These are phyloP conservation scores for Lentinula boryana DNA, from an alignment of 768 basidiomycete genomes.

Conservation along the genomic window DNA sequence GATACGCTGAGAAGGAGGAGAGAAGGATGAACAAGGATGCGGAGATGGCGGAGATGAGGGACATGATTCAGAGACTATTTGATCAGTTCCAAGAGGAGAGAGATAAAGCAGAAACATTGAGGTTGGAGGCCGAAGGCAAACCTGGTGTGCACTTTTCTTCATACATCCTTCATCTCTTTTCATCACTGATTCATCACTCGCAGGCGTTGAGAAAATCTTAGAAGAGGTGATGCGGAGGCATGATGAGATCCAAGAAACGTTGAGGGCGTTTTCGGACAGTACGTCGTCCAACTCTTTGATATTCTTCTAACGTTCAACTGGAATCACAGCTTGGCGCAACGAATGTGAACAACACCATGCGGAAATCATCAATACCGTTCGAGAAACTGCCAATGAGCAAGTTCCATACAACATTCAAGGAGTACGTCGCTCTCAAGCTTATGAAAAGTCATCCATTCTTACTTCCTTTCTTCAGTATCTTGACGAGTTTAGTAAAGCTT, in stretches of 20 bases:
- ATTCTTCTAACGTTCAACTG: not conserved
- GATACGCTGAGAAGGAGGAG: conserved; percentile 56
- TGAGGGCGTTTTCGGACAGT: conserved; percentile 54
- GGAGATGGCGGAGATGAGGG: conserved; percentile 49
- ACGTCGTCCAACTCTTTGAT: conserved; percentile 16
- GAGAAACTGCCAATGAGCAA: conserved; percentile 66
- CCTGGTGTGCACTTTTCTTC: conserved; percentile 37
- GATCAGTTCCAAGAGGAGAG: conserved; percentile 51
- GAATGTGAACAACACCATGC: conserved; percentile 61
- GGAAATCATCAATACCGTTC: conserved; percentile 63
- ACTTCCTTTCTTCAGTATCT: conserved; percentile 49
- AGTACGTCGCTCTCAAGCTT: conserved; percentile 34
- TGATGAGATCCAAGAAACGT: conserved; percentile 49
- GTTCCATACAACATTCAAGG: conserved; percentile 82
- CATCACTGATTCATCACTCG: conserved; percentile 8
- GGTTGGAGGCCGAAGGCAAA: conserved; percentile 43
- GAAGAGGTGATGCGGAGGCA: conserved; percentile 57
- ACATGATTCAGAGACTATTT: conserved; percentile 55
- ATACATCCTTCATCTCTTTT: conserved; percentile 5
- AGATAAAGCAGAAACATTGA: conserved; percentile 44
- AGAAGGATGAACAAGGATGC: conserved; percentile 55
- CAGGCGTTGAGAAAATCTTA: conserved; percentile 57
- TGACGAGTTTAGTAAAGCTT: conserved; percentile 81
- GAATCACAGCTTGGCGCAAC: conserved; percentile 54
- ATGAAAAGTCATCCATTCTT: not conserved